Percentiles rank a stretch among this genome's conserved stretches.
Conservation (phyloP, 108 stramenopile species). For the Cyclotella distinguenda region DNA sequence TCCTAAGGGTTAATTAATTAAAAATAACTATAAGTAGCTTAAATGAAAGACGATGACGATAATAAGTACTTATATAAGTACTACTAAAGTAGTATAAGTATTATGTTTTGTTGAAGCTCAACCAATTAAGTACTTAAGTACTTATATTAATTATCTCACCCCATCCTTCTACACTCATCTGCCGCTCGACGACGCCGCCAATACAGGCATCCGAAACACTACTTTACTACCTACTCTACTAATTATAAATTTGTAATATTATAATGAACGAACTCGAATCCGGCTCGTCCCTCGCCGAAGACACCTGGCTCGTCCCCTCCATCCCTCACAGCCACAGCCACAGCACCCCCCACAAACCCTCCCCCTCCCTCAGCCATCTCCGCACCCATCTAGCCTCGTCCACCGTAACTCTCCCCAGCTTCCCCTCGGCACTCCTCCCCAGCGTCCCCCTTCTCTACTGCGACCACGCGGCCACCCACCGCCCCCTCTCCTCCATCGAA, state of each 20-base stretch:
- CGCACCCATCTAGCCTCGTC: slow-evolving; percentile 24
- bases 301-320: slow-evolving; percentile 10
- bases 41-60: too few relatives aligned
- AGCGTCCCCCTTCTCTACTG: slow-evolving; percentile 80
- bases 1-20: too few relatives aligned
- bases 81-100: too few relatives aligned
- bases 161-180: not conserved
- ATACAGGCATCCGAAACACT: not conserved
- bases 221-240: too few relatives aligned
- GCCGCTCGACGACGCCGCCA: not conserved
- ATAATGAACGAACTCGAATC: slow-evolving; percentile 20
- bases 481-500: slow-evolving; percentile 73
- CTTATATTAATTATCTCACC: too few relatives aligned
- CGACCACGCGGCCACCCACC: slow-evolving; percentile 84
- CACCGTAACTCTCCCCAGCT: not conserved
- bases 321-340: slow-evolving; percentile 3
- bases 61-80: too few relatives aligned
- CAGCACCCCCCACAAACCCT: not conserved
- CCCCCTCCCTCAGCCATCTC: slow-evolving; percentile 7
- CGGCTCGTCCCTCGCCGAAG: slow-evolving; percentile 30
- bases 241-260: too few relatives aligned
- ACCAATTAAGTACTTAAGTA: too few relatives aligned
- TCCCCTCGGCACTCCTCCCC: slow-evolving; percentile 41
- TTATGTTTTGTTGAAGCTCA: too few relatives aligned
- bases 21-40: too few relatives aligned